phyloP scores from a whole-genome alignment of 768 basidiomycete species.

The Lactarius hengduanensis region DNA sequence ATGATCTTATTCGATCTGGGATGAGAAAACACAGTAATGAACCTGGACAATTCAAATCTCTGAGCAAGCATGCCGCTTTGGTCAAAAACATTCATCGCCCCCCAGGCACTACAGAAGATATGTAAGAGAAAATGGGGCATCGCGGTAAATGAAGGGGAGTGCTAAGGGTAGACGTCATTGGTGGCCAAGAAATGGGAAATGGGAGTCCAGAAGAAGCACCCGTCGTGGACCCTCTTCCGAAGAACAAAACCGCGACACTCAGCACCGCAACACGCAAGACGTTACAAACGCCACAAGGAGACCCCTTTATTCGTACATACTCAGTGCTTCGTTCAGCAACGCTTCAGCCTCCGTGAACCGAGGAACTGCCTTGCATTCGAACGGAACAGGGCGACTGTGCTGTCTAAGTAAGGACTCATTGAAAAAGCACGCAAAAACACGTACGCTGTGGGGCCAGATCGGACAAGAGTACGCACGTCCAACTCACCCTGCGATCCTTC shows the following conservation, averaged over 20 bases:
- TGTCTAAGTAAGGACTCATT: not conserved
- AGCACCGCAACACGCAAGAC: not conserved
- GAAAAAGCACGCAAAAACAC: not conserved
- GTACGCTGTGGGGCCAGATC: constrained; percentile 13
- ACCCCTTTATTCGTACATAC: not conserved
- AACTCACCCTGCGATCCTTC: constrained; percentile 7
- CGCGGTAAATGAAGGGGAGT: too few relatives aligned
- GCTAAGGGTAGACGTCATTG: too few relatives aligned
- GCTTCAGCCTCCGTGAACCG: constrained; percentile 18
- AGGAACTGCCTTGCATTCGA: constrained; percentile 23
- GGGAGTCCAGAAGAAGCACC: too few relatives aligned
- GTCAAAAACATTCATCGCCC: too few relatives aligned
- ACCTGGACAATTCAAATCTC: too few relatives aligned
- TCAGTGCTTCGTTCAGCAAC: not conserved
- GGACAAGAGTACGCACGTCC: not conserved
- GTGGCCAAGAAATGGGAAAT: constrained; percentile 17
- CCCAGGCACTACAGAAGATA: too few relatives aligned
- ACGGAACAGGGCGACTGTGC: constrained; percentile 19
- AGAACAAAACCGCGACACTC: too few relatives aligned
- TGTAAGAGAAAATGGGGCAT: too few relatives aligned
- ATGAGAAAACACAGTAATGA: too few relatives aligned
- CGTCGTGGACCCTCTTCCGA: too few relatives aligned
- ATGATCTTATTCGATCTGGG: too few relatives aligned
- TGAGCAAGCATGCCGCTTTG: too few relatives aligned
- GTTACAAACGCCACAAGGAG: not conserved